Percentiles rank a stretch among this genome's conserved stretches.
Conservation (phyloP, 2,329 filamentous ascomycete species). For the Metarhizium sp. region DNA sequence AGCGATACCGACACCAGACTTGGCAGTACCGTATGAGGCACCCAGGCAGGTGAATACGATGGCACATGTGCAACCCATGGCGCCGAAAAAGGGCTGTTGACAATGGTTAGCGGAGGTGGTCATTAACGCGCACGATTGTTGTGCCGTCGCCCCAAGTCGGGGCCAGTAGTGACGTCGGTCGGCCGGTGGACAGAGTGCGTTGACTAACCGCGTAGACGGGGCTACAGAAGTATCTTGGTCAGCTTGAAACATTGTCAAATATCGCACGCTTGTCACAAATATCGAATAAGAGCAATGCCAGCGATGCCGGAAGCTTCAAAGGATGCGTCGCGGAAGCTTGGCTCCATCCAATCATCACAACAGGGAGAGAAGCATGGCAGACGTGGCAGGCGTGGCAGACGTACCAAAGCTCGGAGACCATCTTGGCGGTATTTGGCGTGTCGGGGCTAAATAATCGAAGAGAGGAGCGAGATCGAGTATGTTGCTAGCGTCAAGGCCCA, state of each 20-base stretch:
- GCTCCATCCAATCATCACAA: slow-evolving; percentile 19
- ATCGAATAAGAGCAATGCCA: slow-evolving; percentile 4
- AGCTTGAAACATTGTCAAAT: slow-evolving; percentile 24
- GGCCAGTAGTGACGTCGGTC: slow-evolving; percentile 20
- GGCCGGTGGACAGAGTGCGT: slow-evolving; percentile 15
- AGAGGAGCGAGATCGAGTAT: slow-evolving; percentile 2
- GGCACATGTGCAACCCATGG: slow-evolving; percentile 94
- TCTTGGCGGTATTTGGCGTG: slow-evolving; percentile 39
- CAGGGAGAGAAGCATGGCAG: slow-evolving; percentile 21
- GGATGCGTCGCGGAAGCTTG: slow-evolving; percentile 14
- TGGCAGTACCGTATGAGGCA: slow-evolving; percentile 96
- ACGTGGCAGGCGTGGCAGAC: slow-evolving; percentile 59
- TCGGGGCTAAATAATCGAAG: slow-evolving; percentile 8
- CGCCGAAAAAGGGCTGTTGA: slow-evolving; percentile 79
- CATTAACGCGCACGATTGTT: slow-evolving; percentile 10
- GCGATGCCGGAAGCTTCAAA: slow-evolving; percentile 19
- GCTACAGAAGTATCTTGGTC: slow-evolving; percentile 43
- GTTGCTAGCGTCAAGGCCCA: slow-evolving; percentile 1
- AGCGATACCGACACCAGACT: slow-evolving; percentile 97
- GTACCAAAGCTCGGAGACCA: slow-evolving; percentile 78
- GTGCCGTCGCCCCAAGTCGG: slow-evolving; percentile 9
- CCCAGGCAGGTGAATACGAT: slow-evolving; percentile 96
- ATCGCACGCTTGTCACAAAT: slow-evolving; percentile 1
- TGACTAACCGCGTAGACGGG: slow-evolving; percentile 97
- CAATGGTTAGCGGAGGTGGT: slow-evolving; percentile 22